These are phyloP conservation scores for Colletotrichum cordylinicola DNA, from an alignment of 2,329 filamentous ascomycete genomes.

Conservation along the genomic window DNA sequence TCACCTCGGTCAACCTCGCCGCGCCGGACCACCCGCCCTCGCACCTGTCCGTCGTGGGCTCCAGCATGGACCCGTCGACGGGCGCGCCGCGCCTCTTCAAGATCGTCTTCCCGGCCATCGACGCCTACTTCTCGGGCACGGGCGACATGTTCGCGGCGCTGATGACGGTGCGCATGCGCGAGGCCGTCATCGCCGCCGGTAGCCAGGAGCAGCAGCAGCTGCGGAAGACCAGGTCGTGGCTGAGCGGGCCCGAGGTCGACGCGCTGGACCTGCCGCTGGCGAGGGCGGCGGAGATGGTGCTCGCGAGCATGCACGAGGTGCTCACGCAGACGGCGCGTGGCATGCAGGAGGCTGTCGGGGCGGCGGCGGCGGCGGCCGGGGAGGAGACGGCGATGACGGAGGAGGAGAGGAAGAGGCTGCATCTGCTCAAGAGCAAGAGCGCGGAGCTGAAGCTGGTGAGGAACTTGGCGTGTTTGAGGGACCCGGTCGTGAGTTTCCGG, in stretches of 20 bases:
- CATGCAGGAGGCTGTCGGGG: slow-evolving; percentile 58
- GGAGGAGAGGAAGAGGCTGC: slow-evolving; percentile 60
- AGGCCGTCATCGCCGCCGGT: slow-evolving; percentile 66
- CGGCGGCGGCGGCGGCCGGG: slow-evolving; percentile 44
- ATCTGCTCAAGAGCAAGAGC: slow-evolving; percentile 79
- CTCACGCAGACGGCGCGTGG: slow-evolving; percentile 72
- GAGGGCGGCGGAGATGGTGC: slow-evolving; percentile 81
- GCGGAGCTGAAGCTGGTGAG: slow-evolving; percentile 85
- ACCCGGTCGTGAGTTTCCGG: slow-evolving; percentile 69
- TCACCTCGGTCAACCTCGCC: slow-evolving; percentile 83
- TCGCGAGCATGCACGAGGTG: slow-evolving; percentile 92
- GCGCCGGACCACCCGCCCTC: slow-evolving; percentile 52
- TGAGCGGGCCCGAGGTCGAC: slow-evolving; percentile 73
- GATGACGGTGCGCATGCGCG: slow-evolving; percentile 84
- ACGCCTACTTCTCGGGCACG: slow-evolving; percentile 95
- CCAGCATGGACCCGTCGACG: slow-evolving; percentile 59
- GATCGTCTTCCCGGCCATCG: slow-evolving; percentile 83
- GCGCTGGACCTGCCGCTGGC: slow-evolving; percentile 81
- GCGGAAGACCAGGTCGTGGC: slow-evolving; percentile 68
- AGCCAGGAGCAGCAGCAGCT: slow-evolving; percentile 39
- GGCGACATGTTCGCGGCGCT: slow-evolving; percentile 98
- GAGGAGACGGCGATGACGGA: slow-evolving; percentile 31
- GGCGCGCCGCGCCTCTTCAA: slow-evolving; percentile 81
- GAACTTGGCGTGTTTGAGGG: slow-evolving; percentile 71
- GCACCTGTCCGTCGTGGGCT: slow-evolving; percentile 77